phyloP scores from a whole-genome alignment of 2,329 filamentous ascomycete genomes.

The Hypoxylon sp. region DNA sequence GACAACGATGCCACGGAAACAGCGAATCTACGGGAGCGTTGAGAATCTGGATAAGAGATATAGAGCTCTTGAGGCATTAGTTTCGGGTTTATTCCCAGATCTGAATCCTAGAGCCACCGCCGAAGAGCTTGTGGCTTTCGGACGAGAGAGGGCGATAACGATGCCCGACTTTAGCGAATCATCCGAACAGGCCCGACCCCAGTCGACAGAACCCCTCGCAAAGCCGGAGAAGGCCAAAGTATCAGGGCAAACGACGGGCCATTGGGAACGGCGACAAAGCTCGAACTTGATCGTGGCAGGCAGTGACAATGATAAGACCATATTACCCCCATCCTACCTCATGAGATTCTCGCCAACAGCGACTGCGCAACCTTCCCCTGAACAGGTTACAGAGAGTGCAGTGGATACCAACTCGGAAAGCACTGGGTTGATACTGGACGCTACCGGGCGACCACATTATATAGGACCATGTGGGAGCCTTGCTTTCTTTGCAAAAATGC shows the following conservation, averaged over 20 bases:
- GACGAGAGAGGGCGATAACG: slow-evolving; percentile 55
- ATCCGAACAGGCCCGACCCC: slow-evolving; percentile 6
- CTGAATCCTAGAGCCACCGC: slow-evolving; percentile 57
- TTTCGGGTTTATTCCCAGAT: slow-evolving; percentile 60
- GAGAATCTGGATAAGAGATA: slow-evolving; percentile 62
- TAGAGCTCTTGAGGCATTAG: slow-evolving; percentile 59
- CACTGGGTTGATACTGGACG: slow-evolving; percentile 44
- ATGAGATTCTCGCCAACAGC: slow-evolving; percentile 14
- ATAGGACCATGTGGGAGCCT: slow-evolving; percentile 48
- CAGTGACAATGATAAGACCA: slow-evolving; percentile 29
- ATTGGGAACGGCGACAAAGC: background rate
- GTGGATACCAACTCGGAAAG: slow-evolving; percentile 19
- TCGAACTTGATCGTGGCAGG: slow-evolving; percentile 29
- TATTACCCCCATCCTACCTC: slow-evolving; percentile 41
- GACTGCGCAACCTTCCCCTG: slow-evolving; percentile 21
- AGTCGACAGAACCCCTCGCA: slow-evolving; percentile 1
- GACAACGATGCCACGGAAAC: slow-evolving; percentile 61
- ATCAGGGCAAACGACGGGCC: background rate
- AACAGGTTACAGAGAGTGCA: background rate
- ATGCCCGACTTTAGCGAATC: slow-evolving; percentile 54
- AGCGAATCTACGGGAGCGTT: slow-evolving; percentile 62
- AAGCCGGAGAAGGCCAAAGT: slow-evolving; percentile 10
- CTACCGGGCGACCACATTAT: slow-evolving; percentile 47
- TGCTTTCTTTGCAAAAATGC: slow-evolving; percentile 44
- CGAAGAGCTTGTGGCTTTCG: slow-evolving; percentile 59